Base-by-base conservation (phyloP, 2,329 filamentous ascomycete genomes). In the Colletotrichum tanaceti region DNA sequence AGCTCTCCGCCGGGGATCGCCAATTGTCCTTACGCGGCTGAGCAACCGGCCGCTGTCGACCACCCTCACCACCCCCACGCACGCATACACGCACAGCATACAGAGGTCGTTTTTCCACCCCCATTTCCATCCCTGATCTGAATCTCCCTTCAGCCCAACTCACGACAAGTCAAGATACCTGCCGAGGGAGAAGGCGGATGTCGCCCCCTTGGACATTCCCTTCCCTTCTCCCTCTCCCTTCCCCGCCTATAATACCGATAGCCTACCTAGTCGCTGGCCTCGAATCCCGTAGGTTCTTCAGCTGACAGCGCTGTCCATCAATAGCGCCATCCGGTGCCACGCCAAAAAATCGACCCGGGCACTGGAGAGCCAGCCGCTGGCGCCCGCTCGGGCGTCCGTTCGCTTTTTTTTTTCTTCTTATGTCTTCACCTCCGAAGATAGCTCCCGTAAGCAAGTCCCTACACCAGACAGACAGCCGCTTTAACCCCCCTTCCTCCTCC, bases 261-360 rank as follows among this genome's bases (percentile, higher is more conserved):
- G 28, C n/a, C n/a, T n/a, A n/a, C 7, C n/a, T 47, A 38, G 14
- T 24, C 43, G 22, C 44, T 22, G 43, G n/a, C 43, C 20, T 11
- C 39, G n/a, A 35, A 24, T 39, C 35, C 38, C 43, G 14, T 38
- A 39, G 43, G 9, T 32, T 16, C 28, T 6, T 58, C 43, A 58
- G 43, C 57, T 47, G 57, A 39, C 14, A 47, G 28, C 50, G 32
- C 32, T 38, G 43, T 49, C 43, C 47, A 62, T 60, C 65, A 68
- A 68, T 68, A 68, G 62, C 65, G 65, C 61, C 50, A 41, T 7
- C 43, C 11, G 28, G 46, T 60, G 24, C 28, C 54, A 28, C 47
- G 28, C 35, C 39, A n/a, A 9, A 41, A 54, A 35, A 20, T 16
- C 53, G 32, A 54, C n/a, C 41, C 43, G 55, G 41, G 20, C 47